These are phyloP conservation scores for Oryza meridionalis DNA, from an alignment of 176 grass and related monocot genomes.

Conservation along the genomic window DNA sequence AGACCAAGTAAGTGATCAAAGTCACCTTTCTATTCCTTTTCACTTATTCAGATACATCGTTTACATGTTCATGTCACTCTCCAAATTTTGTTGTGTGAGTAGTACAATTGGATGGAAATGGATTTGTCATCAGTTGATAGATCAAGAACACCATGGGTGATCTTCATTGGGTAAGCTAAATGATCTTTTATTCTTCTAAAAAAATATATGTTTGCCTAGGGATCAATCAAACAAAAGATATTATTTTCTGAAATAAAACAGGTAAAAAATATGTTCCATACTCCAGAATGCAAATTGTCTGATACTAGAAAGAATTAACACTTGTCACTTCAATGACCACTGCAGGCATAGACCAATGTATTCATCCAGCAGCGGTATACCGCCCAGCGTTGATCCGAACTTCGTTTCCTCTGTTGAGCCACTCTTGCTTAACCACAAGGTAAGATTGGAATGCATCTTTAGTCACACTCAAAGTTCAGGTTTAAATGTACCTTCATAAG, in stretches of 20 bases:
- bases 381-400: slow-evolving; percentile 46
- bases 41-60: not conserved
- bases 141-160: slow-evolving; percentile 75
- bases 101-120: slow-evolving; percentile 70
- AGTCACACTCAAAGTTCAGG: not conserved
- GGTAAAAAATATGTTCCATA: not conserved
- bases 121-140: slow-evolving; percentile 71
- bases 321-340: not conserved
- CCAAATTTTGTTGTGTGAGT: slow-evolving; percentile 15
- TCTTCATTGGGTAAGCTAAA: slow-evolving; percentile 74
- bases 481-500: not conserved
- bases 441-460: slow-evolving; percentile 15
- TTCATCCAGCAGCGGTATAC: slow-evolving; percentile 53
- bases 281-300: not conserved
- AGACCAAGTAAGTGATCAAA: slow-evolving; percentile 49
- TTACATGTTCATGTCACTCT: slow-evolving; percentile 20
- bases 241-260: not conserved
- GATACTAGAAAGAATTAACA: slow-evolving; percentile 31
- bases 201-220: not conserved
- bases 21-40: not conserved
- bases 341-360: slow-evolving; percentile 87
- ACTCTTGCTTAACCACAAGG: slow-evolving; percentile 63
- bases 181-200: slow-evolving; percentile 13
- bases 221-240: not conserved
- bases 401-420: slow-evolving; percentile 69